Conservation (phyloP, 169 alveolate genomes). For the Plasmodium blacklocki region DNA sequence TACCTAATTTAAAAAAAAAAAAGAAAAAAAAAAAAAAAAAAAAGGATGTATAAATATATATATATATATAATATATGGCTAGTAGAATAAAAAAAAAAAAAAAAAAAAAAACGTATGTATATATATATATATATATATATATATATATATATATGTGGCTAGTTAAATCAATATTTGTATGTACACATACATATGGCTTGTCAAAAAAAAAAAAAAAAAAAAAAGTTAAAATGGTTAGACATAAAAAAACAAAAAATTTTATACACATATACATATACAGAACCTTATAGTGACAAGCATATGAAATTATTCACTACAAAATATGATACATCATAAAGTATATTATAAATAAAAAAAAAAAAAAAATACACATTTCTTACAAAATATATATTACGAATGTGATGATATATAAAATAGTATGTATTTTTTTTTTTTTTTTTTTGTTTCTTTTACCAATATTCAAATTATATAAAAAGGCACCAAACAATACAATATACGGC, state of each 20-base stretch:
- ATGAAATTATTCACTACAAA: too few species aligned
- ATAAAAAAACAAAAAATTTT: neutral
- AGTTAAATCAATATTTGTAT: too few species aligned
- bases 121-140: too few species aligned
- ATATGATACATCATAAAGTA: too few species aligned
- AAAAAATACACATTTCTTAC: neutral
- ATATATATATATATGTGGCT: too few species aligned
- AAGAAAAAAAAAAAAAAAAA: neutral
- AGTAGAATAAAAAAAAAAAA: too few species aligned
- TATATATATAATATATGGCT: neutral
- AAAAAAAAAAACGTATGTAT: too few species aligned
- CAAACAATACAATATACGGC: conserved; percentile 52
- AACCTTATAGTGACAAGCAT: neutral
- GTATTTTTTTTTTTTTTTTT: neutral
- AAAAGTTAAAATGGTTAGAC: too few species aligned
- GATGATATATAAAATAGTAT: neutral
- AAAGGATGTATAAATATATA: neutral
- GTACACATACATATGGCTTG: too few species aligned
- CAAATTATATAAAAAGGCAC: conserved; percentile 62
- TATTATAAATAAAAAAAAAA: neutral
- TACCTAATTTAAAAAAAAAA: conserved; percentile 16
- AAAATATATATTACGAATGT: neutral
- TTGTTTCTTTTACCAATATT: conserved; percentile 31
- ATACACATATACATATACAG: neutral
- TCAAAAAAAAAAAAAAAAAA: too few species aligned